Evolutionary conservation across 495 filamentous ascomycete genomes (phyloP).

Genomic region (Saxophila tyrrhenica): DNA sequence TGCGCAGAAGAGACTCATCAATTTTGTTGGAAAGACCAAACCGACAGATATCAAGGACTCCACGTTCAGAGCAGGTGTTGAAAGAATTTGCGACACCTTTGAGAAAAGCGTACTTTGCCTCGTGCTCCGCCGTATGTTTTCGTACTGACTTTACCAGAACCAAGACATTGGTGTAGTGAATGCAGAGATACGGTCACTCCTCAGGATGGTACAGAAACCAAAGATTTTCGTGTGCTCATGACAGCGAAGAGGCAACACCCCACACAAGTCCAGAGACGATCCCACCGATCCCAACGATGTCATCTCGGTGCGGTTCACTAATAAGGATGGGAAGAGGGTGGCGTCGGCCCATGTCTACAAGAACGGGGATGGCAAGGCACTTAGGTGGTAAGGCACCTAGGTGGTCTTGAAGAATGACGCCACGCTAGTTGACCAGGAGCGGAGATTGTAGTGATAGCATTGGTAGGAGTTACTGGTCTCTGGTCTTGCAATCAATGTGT

Average conservation of each 20-base stretch:
- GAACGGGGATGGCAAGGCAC: background rate
- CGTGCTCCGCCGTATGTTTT: background rate
- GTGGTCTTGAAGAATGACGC: no score
- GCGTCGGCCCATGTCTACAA: constrained; percentile 1
- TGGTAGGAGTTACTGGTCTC: no score
- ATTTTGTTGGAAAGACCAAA: background rate
- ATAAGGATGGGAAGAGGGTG: constrained; percentile 1
- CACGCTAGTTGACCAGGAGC: no score
- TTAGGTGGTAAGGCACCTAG: constrained; percentile 1
- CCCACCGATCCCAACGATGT: constrained; percentile 1
- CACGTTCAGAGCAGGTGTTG: background rate
- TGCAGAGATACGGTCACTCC: background rate
- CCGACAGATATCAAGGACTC: background rate
- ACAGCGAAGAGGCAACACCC: background rate
- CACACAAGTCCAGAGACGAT: constrained; percentile 1
- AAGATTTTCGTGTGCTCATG: background rate
- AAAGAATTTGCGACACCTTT: background rate
- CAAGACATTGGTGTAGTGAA: background rate
- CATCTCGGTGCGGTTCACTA: constrained; percentile 1
- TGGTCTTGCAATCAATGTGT: no score
- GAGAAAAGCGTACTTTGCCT: background rate
- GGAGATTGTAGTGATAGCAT: no score
- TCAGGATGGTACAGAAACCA: background rate
- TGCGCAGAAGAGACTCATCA: background rate
- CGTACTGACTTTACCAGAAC: background rate